Base-by-base conservation (phyloP, 345 rosid species). In the Cardiospermum halicacabum region DNA sequence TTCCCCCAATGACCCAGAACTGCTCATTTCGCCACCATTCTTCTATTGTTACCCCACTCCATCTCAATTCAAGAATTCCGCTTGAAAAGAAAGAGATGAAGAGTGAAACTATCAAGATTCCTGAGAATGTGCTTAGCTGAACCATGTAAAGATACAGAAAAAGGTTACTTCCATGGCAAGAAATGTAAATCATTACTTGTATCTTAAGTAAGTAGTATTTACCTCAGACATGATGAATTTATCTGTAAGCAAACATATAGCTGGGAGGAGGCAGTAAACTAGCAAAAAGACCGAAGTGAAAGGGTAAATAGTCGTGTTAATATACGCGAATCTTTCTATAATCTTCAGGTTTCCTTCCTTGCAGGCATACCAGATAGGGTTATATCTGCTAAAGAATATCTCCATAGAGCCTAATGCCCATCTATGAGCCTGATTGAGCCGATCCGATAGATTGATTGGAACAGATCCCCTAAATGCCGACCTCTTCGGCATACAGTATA, bases 371-470 rank as follows among this genome's bases (percentile, higher is more conserved):
- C 81, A 81, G 57, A 83, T 71, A 16, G 97, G 99, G 66, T 95
- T 85, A 64, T 91, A 96, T 19, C 83, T 87, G 49, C 99, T 91
- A 59, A 95, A 87, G 87, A 91, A 91, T 72, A 95, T 95, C 77
- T 94, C 97, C 64, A 95, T 96, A 11, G 99, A 95, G 25, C 99
- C 98, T n/a, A 89, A 96, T 11, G 96, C 99, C 99, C 99, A 91
- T 11, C 98, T 84, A 65, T 87, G 89, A 48, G 92, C 96, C 70
- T 95, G 99, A 76, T 88, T 91, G 68, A 95, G 87, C 71, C 98
- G 80, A 80, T 95, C 99, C 25, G 96, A 89, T 67, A 91, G 78
- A 48, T 91, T 94, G 75, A 94, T 91, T 36, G 97, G 96, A 74
- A 95, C 95, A 64, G 99, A 94, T 71, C 99, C 99, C 78, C 85